phyloP scores from a whole-genome alignment of 164 flowering plant species.

The Annona squamosa region DNA sequence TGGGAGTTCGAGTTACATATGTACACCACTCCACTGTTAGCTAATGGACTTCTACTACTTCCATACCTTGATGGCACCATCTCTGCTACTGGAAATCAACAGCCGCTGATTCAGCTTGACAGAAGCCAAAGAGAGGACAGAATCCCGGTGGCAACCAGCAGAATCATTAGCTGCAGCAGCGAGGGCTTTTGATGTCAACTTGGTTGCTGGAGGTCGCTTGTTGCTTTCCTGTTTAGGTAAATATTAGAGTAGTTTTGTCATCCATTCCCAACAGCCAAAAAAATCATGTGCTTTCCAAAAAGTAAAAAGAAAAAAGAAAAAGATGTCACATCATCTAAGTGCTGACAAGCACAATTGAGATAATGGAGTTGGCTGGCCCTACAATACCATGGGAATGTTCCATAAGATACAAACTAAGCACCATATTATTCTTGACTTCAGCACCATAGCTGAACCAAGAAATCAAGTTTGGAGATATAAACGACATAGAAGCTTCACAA shows the following conservation, averaged over 20 bases:
- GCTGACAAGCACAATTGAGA: no score
- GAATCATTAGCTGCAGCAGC: constrained; percentile 87
- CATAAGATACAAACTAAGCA: no score
- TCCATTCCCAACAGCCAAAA: neutral
- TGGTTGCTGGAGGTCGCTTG: constrained; percentile 48
- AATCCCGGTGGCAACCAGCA: constrained; percentile 93
- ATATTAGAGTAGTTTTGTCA: neutral
- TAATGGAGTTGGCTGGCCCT: no score
- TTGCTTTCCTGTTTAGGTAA: constrained; percentile 52
- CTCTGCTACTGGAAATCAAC: constrained; percentile 85
- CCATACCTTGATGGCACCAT: constrained; percentile 98
- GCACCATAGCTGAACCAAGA: neutral
- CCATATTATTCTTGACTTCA: neutral
- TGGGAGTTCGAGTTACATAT: constrained; percentile 3
- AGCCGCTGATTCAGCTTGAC: constrained; percentile 88
- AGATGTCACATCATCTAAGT: no score
- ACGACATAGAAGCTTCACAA: neutral
- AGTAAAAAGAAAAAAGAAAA: no score
- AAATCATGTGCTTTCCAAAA: no score
- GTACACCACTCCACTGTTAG: neutral
- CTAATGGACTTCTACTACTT: constrained; percentile 29
- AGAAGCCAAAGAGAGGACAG: constrained; percentile 72
- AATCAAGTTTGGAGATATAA: neutral
- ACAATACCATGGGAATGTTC: no score
- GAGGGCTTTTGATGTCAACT: constrained; percentile 59